Evolutionary conservation across 2,329 filamentous ascomycete species (phyloP).

Genomic region (Scedosporium boydii): DNA sequence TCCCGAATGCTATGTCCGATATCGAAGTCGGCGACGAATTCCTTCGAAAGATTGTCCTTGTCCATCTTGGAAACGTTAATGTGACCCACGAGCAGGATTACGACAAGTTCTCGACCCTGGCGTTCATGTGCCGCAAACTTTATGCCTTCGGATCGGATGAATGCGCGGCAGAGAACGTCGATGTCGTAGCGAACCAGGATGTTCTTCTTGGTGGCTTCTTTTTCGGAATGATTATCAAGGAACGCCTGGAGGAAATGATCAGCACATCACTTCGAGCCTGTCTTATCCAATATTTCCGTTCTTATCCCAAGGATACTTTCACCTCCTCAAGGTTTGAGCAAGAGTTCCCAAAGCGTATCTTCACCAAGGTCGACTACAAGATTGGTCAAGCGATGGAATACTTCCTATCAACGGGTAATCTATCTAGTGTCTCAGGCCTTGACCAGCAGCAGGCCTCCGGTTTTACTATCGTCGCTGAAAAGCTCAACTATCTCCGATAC

Average conservation of each 20-base stretch:
- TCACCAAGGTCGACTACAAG: conserved; percentile 78
- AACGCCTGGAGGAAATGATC: conserved; percentile 84
- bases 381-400: conserved; percentile 83
- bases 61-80: conserved; percentile 78
- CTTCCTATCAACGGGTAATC: conserved; percentile 90
- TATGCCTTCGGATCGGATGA: conserved; percentile 90
- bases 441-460: conserved; percentile 92
- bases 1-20: conserved; percentile 75
- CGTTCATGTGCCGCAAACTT: conserved; percentile 95
- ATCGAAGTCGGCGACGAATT: conserved; percentile 90
- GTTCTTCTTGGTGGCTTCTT: conserved; percentile 87
- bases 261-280: conserved; percentile 39
- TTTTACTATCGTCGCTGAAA: conserved; percentile 94
- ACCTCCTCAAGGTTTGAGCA: conserved; percentile 66
- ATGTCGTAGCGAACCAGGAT: conserved; percentile 94
- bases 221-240: conserved; percentile 93
- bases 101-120: conserved; percentile 87
- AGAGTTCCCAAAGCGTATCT: conserved; percentile 70
- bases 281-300: conserved; percentile 48
- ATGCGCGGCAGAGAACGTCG: conserved; percentile 88
- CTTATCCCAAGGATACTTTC: conserved; percentile 58
- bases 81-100: conserved; percentile 76
- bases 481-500: conserved; percentile 97
- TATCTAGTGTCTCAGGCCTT: conserved; percentile 81
- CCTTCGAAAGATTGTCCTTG: conserved; percentile 77